phyloP scores from a whole-genome alignment of 495 filamentous ascomycete genomes.

The Diplogelasinospora grovesii region DNA sequence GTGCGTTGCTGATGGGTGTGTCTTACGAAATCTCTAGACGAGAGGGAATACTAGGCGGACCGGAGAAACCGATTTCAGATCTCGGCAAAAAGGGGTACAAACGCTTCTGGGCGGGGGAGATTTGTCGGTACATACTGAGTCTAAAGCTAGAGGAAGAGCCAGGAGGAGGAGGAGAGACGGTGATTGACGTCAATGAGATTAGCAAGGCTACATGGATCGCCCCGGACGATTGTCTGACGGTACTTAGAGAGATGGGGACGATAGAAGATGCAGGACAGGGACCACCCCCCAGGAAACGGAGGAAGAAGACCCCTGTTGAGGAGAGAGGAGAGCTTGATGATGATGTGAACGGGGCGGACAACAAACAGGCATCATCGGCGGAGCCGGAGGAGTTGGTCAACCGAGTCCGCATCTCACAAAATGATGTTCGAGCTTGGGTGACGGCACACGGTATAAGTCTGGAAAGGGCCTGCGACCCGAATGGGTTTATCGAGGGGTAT shows the following conservation, averaged over 20 bases:
- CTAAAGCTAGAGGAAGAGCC: slow-evolving; percentile 25
- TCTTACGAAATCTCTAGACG: slow-evolving; percentile 87
- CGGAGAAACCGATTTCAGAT: slow-evolving; percentile 86
- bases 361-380: not conserved
- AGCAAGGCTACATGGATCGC: slow-evolving; percentile 65
- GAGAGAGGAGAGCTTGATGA: not conserved
- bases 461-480: slow-evolving; percentile 45
- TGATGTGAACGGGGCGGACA: not conserved
- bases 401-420: slow-evolving; percentile 48
- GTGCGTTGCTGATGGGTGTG: slow-evolving; percentile 83
- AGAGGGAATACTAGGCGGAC: slow-evolving; percentile 80
- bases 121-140: slow-evolving; percentile 57
- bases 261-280: slow-evolving; percentile 51
- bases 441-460: slow-evolving; percentile 38
- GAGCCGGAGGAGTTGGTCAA: slow-evolving; percentile 28
- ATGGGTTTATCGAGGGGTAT: slow-evolving; percentile 50
- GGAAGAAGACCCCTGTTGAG: slow-evolving; percentile 9
- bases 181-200: slow-evolving; percentile 35
- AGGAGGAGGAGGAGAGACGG: slow-evolving; percentile 12
- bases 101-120: slow-evolving; percentile 75
- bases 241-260: slow-evolving; percentile 71
- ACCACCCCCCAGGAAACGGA: slow-evolving; percentile 26
- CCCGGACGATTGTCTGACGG: slow-evolving; percentile 73
- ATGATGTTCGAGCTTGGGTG: slow-evolving; percentile 49
- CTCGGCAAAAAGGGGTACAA: slow-evolving; percentile 73